Conservation (phyloP, 75 land plant species). For the Picea sitchensis region DNA sequence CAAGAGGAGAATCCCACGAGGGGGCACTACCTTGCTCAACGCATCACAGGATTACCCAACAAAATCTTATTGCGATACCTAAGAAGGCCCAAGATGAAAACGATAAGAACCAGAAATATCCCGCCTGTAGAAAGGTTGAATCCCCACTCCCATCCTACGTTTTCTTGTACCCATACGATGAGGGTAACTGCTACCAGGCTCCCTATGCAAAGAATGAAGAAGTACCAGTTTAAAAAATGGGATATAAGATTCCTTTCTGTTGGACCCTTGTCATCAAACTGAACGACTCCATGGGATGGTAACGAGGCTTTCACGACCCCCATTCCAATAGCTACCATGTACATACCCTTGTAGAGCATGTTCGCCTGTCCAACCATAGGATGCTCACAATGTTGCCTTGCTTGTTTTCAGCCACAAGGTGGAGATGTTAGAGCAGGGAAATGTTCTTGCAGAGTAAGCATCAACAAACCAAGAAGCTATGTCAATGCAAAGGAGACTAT, state of each 20-base stretch:
- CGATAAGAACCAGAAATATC: conserved; percentile 55
- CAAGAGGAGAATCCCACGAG: no score
- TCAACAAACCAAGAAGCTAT: not conserved
- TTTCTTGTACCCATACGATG: conserved; percentile 77
- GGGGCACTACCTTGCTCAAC: no score
- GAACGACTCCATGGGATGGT: no score
- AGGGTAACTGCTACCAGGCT: conserved; percentile 64
- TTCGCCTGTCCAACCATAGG: not conserved
- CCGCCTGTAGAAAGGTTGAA: conserved; percentile 56
- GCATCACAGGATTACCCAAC: no score
- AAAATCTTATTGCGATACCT: no score
- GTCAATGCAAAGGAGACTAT: conserved; percentile 26
- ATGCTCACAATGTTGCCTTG: not conserved
- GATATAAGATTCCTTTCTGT: no score
- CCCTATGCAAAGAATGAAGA: conserved; percentile 23
- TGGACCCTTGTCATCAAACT: no score
- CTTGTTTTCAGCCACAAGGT: conserved; percentile 12
- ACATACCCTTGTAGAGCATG: no score
- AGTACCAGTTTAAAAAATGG: no score
- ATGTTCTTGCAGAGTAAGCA: not conserved
- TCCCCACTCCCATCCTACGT: conserved; percentile 66
- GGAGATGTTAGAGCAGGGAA: conserved; percentile 56
- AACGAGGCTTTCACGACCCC: no score
- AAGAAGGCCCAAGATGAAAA: not conserved
- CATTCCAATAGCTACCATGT: no score